Percentiles rank a stretch among this genome's conserved stretches.
These are phyloP conservation scores for Dendryphion nanum DNA, from an alignment of 2,329 filamentous ascomycete species.

Conservation along the genomic window DNA sequence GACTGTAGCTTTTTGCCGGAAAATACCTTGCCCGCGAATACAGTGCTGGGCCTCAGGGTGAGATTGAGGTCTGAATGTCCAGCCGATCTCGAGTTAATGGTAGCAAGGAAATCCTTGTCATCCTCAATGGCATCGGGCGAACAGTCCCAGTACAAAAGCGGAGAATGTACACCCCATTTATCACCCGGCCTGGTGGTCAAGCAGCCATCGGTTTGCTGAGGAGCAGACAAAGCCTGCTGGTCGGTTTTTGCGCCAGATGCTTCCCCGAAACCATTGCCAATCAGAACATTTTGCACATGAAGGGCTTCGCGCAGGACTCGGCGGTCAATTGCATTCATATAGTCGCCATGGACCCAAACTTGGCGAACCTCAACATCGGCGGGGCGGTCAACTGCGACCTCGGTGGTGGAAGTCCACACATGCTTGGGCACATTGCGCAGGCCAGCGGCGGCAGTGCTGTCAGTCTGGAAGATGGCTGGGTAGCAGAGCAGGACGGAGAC, in stretches of 20 bases:
- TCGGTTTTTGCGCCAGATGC: conserved; percentile 4
- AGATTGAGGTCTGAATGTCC: conserved; percentile 69
- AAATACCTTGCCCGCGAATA: conserved; percentile 79
- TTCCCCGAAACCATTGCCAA: conserved; percentile 50
- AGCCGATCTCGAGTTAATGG: conserved; percentile 65
- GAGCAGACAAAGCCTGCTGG: not conserved
- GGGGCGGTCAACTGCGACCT: conserved; percentile 53
- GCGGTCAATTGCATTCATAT: conserved; percentile 71
- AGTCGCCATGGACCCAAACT: conserved; percentile 77
- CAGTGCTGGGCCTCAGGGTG: conserved; percentile 72
- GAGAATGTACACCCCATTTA: conserved; percentile 80
- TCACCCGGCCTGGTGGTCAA: conserved; percentile 50
- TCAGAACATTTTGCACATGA: conserved; percentile 66
- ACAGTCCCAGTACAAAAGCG: conserved; percentile 76
- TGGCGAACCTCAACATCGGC: conserved; percentile 78
- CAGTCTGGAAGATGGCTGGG: conserved; percentile 73
- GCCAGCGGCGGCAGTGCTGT: conserved; percentile 68
- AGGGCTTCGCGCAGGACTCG: conserved; percentile 66
- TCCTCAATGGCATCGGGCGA: conserved; percentile 56
- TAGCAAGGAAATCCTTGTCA: conserved; percentile 64
- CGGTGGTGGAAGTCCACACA: conserved; percentile 75
- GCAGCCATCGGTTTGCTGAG: conserved; percentile 11
- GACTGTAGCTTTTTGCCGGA: conserved; percentile 65
- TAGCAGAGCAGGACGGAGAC: conserved; percentile 70
- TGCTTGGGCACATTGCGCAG: conserved; percentile 73